Conservation (phyloP, 148 eudicot species). For the Persicaria tinctoria region DNA sequence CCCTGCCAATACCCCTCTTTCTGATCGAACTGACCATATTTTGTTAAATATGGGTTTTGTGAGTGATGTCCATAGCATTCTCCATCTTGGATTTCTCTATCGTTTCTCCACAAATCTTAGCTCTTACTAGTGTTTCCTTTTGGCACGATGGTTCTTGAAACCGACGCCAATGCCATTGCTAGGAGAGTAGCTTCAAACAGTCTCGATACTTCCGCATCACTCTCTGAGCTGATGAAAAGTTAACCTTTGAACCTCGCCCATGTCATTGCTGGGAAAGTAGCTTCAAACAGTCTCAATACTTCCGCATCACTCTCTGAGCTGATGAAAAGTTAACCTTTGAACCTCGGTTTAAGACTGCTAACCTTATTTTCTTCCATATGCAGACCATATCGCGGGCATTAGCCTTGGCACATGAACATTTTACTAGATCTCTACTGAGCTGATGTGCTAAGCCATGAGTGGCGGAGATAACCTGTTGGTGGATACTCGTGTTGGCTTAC, state of each 20-base stretch:
- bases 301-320: constrained; percentile 87
- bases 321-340: too few relatives aligned
- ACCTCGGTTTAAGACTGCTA: not conserved
- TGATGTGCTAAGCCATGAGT: not conserved
- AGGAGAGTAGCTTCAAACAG: constrained; percentile 69
- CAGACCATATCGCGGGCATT: not conserved
- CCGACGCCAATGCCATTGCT: constrained; percentile 80
- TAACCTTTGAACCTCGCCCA: too few relatives aligned
- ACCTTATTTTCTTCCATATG: not conserved
- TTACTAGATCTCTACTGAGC: not conserved
- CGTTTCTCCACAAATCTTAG: not conserved
- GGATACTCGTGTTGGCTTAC: not conserved
- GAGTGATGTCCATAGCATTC: not conserved
- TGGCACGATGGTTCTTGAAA: constrained; percentile 89
- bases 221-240: too few relatives aligned
- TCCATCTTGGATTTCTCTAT: not conserved
- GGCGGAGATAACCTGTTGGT: not conserved
- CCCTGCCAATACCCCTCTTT: too few relatives aligned
- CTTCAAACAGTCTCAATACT: constrained; percentile 58
- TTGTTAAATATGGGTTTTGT: too few relatives aligned
- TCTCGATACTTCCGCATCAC: constrained; percentile 81
- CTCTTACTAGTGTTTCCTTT: not conserved
- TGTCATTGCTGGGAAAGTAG: constrained; percentile 86
- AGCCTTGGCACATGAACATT: not conserved
- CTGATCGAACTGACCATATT: too few relatives aligned